Base-by-base conservation (phyloP, 2,329 filamentous ascomycete species). In the Monilinia fructigena region DNA sequence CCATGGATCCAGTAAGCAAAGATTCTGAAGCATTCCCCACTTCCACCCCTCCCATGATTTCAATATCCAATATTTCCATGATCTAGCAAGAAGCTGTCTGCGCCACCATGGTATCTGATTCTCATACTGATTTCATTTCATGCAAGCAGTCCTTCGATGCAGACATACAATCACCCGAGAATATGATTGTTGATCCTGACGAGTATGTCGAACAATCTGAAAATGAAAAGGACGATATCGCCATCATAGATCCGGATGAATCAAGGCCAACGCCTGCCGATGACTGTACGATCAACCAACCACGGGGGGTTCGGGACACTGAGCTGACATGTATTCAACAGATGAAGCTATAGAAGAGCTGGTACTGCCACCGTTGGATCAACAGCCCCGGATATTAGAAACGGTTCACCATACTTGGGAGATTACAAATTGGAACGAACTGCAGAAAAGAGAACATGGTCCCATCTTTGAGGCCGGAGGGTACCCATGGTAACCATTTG, bases 381-480 rank as follows among this genome's bases (percentile, higher is more conserved):
- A 92, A 71, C 92, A 97, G 72, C 87, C 93, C 70, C 90, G 92
- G 75, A 89, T 89, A 45, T 84, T 94, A 70, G 89, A 89, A 64
- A 92, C 97, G 76, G 83, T 83, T 52, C 80, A 89, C 72, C 78
- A 91, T 78, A 97, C 92, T 74, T 99, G 95, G 95, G 87, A 91
- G 40, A 92, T 99, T 69, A 84, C 91, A 73, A 85, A 90, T 69
- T 99, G 94, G 93, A 85, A 90, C 70, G 83, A 80, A 48, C 79
- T 96, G 72, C 82, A 84, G 20, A 90, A 91, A 79, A 92, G 91
- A 76, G 89, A 95, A 74, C 93, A 96, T 80, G 92, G 95, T 2
- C 95, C 95, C 3, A 77, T 89, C 67, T 99, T 99, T 77, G 78
- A 95, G 68, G 94, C 92, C 70, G 93, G 89, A 60, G 93, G 91